Conservation (phyloP, 2,329 filamentous ascomycete species). For the Pseudogymnoascus sp. region DNA sequence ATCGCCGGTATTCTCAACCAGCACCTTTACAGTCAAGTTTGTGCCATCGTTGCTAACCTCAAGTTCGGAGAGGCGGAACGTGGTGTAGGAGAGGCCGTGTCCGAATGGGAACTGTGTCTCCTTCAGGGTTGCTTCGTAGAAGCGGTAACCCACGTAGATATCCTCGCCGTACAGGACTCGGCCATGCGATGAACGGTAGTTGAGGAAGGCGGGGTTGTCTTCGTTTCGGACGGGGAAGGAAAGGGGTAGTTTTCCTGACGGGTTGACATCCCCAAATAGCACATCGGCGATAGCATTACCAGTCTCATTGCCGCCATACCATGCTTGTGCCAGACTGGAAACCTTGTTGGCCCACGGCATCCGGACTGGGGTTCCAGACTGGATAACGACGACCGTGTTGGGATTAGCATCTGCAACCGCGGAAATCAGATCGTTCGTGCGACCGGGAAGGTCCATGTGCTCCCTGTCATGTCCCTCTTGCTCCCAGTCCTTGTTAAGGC, state of each 20-base stretch:
- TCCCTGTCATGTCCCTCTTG: constrained; percentile 26
- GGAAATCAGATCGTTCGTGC: constrained; percentile 34
- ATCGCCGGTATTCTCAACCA: constrained; percentile 52
- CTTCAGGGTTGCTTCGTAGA: constrained; percentile 40
- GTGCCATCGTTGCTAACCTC: constrained; percentile 38
- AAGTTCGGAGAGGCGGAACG: constrained; percentile 48
- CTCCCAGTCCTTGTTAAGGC: constrained; percentile 49
- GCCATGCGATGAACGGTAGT: constrained; percentile 45
- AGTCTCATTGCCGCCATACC: constrained; percentile 58
- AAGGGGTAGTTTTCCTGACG: constrained; percentile 51
- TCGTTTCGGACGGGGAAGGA: constrained; percentile 48
- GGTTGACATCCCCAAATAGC: constrained; percentile 52
- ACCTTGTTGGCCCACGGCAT: constrained; percentile 44
- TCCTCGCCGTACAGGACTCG: constrained; percentile 56
- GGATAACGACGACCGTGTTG: constrained; percentile 51
- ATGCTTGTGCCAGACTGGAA: constrained; percentile 27
- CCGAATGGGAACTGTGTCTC: constrained; percentile 35
- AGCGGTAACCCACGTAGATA: constrained; percentile 56
- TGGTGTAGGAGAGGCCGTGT: constrained; percentile 70
- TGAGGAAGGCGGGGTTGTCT: constrained; percentile 55
- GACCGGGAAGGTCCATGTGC: constrained; percentile 22
- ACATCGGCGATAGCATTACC: constrained; percentile 58
- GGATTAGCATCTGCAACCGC: constrained; percentile 47
- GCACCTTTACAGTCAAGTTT: constrained; percentile 40
- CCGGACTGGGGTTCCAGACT: constrained; percentile 50